A percentile compares a stretch with the other conserved stretches of the same genome.
Evolutionary conservation across 2,329 filamentous ascomycete genomes (phyloP).

Genomic region (Alternaria burnsii): DNA sequence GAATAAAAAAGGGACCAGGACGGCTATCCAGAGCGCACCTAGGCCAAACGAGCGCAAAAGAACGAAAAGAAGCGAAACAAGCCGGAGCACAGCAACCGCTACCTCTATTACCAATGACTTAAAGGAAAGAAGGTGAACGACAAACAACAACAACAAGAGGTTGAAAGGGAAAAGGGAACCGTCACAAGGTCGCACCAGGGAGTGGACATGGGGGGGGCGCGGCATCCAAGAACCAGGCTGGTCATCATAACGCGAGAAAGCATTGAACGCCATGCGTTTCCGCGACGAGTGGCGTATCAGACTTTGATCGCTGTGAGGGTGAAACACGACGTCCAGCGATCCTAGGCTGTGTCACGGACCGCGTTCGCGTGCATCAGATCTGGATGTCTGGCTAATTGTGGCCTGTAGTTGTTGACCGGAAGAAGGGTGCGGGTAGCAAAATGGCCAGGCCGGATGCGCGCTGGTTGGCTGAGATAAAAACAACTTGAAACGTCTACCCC

Average conservation of each 20-base stretch:
- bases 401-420: slow-evolving; percentile 20
- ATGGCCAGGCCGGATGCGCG: slow-evolving; percentile 2
- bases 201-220: background rate
- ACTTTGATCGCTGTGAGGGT: slow-evolving; percentile 22
- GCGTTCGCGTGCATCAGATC: slow-evolving; percentile 24
- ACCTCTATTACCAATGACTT: slow-evolving; percentile 42
- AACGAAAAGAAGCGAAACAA: slow-evolving; percentile 47
- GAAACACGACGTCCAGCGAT: slow-evolving; percentile 32
- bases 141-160: slow-evolving; percentile 33
- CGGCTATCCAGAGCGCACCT: slow-evolving; percentile 34
- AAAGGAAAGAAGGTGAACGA: slow-evolving; percentile 31
- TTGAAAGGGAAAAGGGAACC: slow-evolving; percentile 26
- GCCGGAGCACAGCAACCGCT: slow-evolving; percentile 47
- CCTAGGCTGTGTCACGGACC: slow-evolving; percentile 27
- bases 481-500: slow-evolving; percentile 26
- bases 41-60: slow-evolving; percentile 44
- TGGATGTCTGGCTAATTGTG: slow-evolving; percentile 1
- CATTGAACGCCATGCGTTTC: slow-evolving; percentile 47
- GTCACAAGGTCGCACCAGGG: slow-evolving; percentile 40
- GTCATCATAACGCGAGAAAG: slow-evolving; percentile 34
- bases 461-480: slow-evolving; percentile 31
- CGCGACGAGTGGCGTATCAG: slow-evolving; percentile 46
- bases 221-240: slow-evolving; percentile 28
- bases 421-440: slow-evolving; percentile 8
- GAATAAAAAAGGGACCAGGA: slow-evolving; percentile 11